Conservation (phyloP, 78 protist genomes). For the Dictyostelium citrinum region DNA sequence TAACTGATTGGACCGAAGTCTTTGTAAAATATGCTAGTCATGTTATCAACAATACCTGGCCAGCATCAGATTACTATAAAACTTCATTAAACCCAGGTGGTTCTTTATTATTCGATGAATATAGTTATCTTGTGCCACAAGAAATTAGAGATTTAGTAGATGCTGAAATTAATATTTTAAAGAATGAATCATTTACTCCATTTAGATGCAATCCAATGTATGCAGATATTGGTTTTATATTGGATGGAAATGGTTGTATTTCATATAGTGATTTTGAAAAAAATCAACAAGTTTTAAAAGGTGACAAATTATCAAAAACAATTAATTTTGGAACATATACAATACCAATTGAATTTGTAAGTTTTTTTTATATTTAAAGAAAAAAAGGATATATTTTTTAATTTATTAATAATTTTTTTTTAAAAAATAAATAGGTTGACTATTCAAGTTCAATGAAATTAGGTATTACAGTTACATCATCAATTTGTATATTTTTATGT, state of each 20-base stretch:
- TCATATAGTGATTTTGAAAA: background rate
- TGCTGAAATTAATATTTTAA: background rate
- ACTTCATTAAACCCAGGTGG: background rate
- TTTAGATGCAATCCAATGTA: background rate
- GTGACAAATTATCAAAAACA: background rate
- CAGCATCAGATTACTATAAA: background rate
- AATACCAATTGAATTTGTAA: conserved; percentile 37
- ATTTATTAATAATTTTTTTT: background rate
- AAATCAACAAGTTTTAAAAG: background rate
- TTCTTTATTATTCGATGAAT: background rate
- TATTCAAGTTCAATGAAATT: background rate
- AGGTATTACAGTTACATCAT: conserved; percentile 1
- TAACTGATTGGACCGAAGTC: conserved; percentile 17
- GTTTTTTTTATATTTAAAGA: background rate
- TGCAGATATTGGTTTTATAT: background rate
- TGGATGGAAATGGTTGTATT: background rate
- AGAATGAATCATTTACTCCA: background rate
- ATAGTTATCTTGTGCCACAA: background rate
- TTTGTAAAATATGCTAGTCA: background rate
- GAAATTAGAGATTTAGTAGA: background rate
- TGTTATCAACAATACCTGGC: background rate
- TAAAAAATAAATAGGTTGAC: background rate
- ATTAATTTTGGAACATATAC: background rate
- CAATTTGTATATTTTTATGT: background rate
- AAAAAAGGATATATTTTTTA: too few species aligned